A percentile compares a stretch with the other conserved stretches of the same genome.
phyloP scores from a whole-genome alignment of 192 early-diverging fungal genomes.

The Podila minutissima region DNA sequence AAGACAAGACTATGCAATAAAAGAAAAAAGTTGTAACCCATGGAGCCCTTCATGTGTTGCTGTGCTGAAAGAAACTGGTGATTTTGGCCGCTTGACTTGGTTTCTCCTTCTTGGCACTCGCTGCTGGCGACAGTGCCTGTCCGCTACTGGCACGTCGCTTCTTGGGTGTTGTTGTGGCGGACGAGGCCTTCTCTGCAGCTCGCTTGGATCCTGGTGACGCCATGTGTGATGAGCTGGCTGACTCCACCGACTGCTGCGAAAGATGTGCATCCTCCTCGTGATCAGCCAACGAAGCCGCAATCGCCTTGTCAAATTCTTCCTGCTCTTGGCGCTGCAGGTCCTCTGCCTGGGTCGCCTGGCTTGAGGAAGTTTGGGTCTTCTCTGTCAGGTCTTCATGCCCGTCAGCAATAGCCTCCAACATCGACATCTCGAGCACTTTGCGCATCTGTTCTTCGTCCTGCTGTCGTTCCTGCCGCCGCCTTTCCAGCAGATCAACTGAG shows the following conservation, averaged over 20 bases:
- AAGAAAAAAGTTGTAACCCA: neutral
- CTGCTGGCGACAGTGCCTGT: neutral
- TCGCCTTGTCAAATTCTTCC: slow-evolving; percentile 33
- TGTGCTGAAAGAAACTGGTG: slow-evolving; percentile 38
- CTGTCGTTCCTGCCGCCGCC: slow-evolving; percentile 17
- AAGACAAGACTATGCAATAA: neutral
- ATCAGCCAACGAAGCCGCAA: slow-evolving; percentile 26
- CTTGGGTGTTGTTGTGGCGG: slow-evolving; percentile 7
- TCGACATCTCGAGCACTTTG: slow-evolving; percentile 36
- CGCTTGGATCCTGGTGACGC: neutral
- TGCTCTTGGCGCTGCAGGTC: slow-evolving; percentile 11
- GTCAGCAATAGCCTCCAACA: slow-evolving; percentile 30
- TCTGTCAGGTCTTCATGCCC: slow-evolving; percentile 15
- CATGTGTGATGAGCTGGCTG: neutral
- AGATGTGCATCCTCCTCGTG: neutral
- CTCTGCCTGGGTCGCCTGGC: neutral
- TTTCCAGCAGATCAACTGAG: slow-evolving; percentile 26
- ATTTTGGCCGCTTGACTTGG: slow-evolving; percentile 29
- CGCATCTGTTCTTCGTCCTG: slow-evolving; percentile 52
- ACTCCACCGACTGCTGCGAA: neutral
- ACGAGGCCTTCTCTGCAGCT: neutral
- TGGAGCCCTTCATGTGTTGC: neutral
- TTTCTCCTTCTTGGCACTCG: slow-evolving; percentile 14
- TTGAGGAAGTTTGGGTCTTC: neutral
- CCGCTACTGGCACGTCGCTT: slow-evolving; percentile 4